Percentiles rank a stretch among this genome's conserved stretches.
phyloP scores from a whole-genome alignment of 2,329 filamentous ascomycete genomes.

The Lachnellula occidentalis region DNA sequence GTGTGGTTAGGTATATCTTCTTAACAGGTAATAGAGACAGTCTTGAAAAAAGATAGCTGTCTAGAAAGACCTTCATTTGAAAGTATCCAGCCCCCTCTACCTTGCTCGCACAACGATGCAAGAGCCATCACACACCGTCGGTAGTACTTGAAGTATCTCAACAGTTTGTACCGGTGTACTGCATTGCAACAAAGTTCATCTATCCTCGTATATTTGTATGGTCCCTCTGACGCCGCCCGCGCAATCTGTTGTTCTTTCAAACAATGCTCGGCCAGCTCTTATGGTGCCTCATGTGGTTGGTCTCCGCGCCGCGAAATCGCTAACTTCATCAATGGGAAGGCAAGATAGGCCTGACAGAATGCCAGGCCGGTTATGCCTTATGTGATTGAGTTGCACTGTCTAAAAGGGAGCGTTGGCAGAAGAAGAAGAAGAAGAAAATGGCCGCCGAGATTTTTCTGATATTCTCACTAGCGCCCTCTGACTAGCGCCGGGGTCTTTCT shows the following conservation, averaged over 20 bases:
- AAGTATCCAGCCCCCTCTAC: too few species aligned
- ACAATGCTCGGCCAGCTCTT: slow-evolving; percentile 52
- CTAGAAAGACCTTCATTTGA: not conserved
- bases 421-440: slow-evolving; percentile 37
- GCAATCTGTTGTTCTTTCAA: slow-evolving; percentile 46
- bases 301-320: slow-evolving; percentile 57
- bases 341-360: slow-evolving; percentile 63
- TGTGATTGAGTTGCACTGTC: slow-evolving; percentile 78
- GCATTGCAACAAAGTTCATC: not conserved
- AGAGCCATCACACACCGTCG: not conserved
- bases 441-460: slow-evolving; percentile 13
- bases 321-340: slow-evolving; percentile 54
- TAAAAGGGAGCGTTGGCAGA: slow-evolving; percentile 65
- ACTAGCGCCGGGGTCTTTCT: slow-evolving; percentile 6
- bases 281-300: slow-evolving; percentile 44
- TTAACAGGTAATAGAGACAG: not conserved
- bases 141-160: not conserved
- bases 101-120: too few species aligned
- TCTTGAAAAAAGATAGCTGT: not conserved
- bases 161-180: not conserved
- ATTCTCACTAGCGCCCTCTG: slow-evolving; percentile 1
- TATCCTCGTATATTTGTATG: slow-evolving; percentile 46
- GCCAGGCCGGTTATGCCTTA: slow-evolving; percentile 51
- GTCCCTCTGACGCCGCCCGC: slow-evolving; percentile 81
- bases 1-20: not conserved